phyloP scores from a whole-genome alignment of 2,329 filamentous ascomycete genomes.

The Cytospora mali region DNA sequence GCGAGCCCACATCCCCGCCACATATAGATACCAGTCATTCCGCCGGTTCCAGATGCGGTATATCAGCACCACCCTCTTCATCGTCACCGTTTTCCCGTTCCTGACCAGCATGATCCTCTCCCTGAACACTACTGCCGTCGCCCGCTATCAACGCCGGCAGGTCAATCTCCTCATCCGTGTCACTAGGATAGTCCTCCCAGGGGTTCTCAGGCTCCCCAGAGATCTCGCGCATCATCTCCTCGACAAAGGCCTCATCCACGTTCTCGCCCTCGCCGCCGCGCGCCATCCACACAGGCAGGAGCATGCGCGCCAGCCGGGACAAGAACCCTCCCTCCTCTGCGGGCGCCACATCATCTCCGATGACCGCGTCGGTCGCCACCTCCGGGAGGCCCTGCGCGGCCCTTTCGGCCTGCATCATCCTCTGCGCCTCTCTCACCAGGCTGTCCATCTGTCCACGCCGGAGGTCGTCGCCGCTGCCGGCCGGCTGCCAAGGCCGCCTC shows the following conservation, averaged over 20 bases:
- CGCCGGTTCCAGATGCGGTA: conserved; percentile 3
- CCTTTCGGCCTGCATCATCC: conserved; percentile 6
- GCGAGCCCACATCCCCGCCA: not conserved
- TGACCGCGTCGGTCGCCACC: not conserved
- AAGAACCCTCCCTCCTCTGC: conserved; percentile 10
- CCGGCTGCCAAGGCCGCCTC: conserved; percentile 44
- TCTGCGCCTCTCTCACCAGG: conserved; percentile 6
- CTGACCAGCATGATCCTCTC: not conserved
- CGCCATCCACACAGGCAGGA: conserved; percentile 17
- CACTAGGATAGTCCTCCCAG: not conserved
- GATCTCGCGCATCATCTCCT: conserved; percentile 3
- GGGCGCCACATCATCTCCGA: not conserved
- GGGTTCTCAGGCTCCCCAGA: not conserved
- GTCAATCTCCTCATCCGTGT: not conserved
- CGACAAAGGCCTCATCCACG: not conserved
- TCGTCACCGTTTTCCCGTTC: not conserved
- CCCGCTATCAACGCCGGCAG: conserved; percentile 7
- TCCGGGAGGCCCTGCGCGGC: conserved; percentile 3
- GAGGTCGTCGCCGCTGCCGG: not conserved
- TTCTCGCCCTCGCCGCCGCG: not conserved
- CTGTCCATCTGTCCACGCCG: conserved; percentile 10
- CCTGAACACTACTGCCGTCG: not conserved
- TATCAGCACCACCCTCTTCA: not conserved
- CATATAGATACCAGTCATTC: not conserved
- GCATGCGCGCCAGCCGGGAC: conserved; percentile 9